Evolutionary conservation across 108 stramenopile species (phyloP).

Genomic region (Cyclostephanos tholiformis): DNA sequence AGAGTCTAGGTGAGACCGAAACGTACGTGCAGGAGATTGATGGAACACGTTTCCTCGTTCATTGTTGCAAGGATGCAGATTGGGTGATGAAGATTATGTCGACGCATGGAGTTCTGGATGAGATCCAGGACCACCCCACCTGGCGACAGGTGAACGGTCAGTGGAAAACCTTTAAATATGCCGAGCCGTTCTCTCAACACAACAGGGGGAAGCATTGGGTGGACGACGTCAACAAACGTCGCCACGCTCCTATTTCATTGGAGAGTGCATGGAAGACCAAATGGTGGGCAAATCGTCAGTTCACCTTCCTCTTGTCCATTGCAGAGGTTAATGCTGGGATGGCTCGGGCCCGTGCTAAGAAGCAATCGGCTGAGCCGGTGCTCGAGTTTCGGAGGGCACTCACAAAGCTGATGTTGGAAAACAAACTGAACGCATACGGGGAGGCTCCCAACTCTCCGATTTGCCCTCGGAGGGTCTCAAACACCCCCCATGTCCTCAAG

Average conservation of each 20-base stretch:
- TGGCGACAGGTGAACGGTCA: not conserved
- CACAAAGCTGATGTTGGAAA: too few relatives aligned
- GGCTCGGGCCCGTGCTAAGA: not conserved
- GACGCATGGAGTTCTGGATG: conserved; percentile 9
- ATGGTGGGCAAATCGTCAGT: conserved; percentile 16
- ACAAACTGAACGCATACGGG: too few relatives aligned
- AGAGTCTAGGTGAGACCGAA: too few relatives aligned
- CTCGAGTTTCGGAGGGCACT: too few relatives aligned
- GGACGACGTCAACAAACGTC: conserved; percentile 16
- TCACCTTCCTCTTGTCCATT: conserved; percentile 9
- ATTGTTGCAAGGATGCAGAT: conserved; percentile 17
- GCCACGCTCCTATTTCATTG: conserved; percentile 25
- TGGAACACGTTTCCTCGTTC: conserved; percentile 6
- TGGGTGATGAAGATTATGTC: conserved; percentile 17
- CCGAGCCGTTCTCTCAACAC: conserved; percentile 13
- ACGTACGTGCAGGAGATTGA: too few relatives aligned
- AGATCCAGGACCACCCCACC: conserved; percentile 1
- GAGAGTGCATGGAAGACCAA: conserved; percentile 16
- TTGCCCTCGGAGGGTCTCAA: too few relatives aligned
- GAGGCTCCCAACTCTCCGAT: too few relatives aligned
- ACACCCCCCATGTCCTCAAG: too few relatives aligned
- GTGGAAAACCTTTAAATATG: conserved; percentile 12
- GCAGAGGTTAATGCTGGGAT: not conserved
- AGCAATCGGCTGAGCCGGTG: too few relatives aligned
- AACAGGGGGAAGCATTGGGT: conserved; percentile 3